These are phyloP conservation scores for Phytophthora citricola DNA, from an alignment of 352 stramenopile genomes.

Conservation along the genomic window DNA sequence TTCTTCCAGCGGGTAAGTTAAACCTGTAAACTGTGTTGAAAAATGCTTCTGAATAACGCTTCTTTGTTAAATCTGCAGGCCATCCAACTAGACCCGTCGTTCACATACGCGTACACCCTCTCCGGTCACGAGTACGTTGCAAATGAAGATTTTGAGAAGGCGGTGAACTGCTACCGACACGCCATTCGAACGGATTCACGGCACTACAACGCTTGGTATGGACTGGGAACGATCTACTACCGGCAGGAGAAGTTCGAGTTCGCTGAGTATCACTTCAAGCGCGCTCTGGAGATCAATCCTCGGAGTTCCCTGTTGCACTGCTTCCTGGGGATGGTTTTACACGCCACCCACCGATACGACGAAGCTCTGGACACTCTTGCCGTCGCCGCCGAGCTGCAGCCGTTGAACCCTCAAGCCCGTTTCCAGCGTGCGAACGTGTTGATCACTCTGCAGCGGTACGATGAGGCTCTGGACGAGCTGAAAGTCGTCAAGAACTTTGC, in stretches of 20 bases:
- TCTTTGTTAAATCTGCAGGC: conserved; percentile 45
- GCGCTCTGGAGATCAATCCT: conserved; percentile 94
- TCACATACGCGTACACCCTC: conserved; percentile 98
- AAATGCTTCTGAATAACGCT: neutral
- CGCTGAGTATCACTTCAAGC: conserved; percentile 97
- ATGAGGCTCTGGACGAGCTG: conserved; percentile 94
- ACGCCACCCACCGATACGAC: conserved; percentile 90
- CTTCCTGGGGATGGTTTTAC: conserved; percentile 96
- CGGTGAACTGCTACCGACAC: conserved; percentile 95
- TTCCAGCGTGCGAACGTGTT: conserved; percentile 97
- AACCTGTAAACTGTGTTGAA: neutral
- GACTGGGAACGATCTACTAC: conserved; percentile 95
- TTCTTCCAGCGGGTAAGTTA: conserved; percentile 94
- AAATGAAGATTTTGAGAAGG: conserved; percentile 99
- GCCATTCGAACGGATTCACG: conserved; percentile 93
- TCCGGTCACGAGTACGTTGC: conserved; percentile 97
- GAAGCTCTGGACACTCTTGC: conserved; percentile 93
- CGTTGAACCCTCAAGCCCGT: conserved; percentile 92
- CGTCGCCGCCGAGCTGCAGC: conserved; percentile 90
- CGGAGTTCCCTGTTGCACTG: conserved; percentile 95
- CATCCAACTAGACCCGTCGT: conserved; percentile 94
- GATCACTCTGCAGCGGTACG: conserved; percentile 90
- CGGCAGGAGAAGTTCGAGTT: conserved; percentile 98
- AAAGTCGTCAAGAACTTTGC: conserved; percentile 93
- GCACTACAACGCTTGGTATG: conserved; percentile 95